A percentile compares a stretch with the other conserved stretches of the same genome.
phyloP scores from a whole-genome alignment of 306 rosid species.

The Vigna mungo region DNA sequence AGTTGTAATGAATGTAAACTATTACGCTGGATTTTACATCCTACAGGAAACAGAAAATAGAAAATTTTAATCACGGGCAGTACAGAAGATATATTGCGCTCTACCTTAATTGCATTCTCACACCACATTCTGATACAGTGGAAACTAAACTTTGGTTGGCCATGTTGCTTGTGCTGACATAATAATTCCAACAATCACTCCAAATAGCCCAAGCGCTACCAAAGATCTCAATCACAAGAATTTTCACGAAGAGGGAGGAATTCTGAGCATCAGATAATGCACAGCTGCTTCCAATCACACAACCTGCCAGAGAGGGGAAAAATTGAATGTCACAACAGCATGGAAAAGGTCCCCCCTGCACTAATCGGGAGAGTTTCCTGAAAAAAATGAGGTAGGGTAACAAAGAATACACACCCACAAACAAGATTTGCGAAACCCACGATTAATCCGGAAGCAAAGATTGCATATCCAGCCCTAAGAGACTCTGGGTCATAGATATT shows the following conservation, averaged over 20 bases:
- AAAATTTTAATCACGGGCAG: slow-evolving; percentile 31
- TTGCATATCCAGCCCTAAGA: slow-evolving; percentile 97
- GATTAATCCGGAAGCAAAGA: slow-evolving; percentile 93
- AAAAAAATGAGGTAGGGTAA: neutral
- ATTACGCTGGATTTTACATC: slow-evolving; percentile 48
- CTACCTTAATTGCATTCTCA: slow-evolving; percentile 27
- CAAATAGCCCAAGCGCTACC: slow-evolving; percentile 98
- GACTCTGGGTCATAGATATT: slow-evolving; percentile 74
- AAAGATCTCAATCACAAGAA: slow-evolving; percentile 95
- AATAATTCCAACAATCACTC: slow-evolving; percentile 95
- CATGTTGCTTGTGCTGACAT: slow-evolving; percentile 97
- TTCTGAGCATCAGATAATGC: slow-evolving; percentile 98
- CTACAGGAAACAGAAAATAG: slow-evolving; percentile 39
- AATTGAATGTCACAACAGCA: slow-evolving; percentile 13
- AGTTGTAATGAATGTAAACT: slow-evolving; percentile 43
- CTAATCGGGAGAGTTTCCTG: slow-evolving; percentile 14
- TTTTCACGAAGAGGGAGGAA: slow-evolving; percentile 94
- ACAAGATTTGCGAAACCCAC: slow-evolving; percentile 97
- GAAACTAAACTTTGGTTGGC: slow-evolving; percentile 22
- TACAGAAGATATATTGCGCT: slow-evolving; percentile 42
- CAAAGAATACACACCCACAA: slow-evolving; percentile 69
- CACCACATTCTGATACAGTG: slow-evolving; percentile 7
- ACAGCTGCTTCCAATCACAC: slow-evolving; percentile 98
- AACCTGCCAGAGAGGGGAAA: slow-evolving; percentile 53
- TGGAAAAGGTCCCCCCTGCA: slow-evolving; percentile 10